These are phyloP conservation scores for Peniophora sp. DNA, from an alignment of 1,284 basidiomycete species.

Conservation along the genomic window DNA sequence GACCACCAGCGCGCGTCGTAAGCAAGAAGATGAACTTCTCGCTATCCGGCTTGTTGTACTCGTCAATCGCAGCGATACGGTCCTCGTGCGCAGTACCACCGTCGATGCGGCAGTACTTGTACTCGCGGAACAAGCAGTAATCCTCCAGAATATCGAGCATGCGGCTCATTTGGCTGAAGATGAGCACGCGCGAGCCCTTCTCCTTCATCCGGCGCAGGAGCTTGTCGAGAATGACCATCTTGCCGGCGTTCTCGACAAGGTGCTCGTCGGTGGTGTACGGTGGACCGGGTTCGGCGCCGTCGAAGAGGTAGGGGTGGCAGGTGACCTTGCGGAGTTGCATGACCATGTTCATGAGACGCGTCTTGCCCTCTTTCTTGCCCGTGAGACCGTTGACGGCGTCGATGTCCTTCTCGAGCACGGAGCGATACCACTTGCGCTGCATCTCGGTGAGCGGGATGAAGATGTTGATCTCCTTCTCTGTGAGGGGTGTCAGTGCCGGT, in stretches of 20 bases:
- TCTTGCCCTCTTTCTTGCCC: constrained; percentile 99
- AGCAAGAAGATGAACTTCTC: constrained; percentile 98
- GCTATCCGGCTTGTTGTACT: constrained; percentile 92
- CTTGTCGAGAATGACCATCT: constrained; percentile 98
- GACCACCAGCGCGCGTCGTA: constrained; percentile 96
- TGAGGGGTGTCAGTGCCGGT: constrained; percentile 10
- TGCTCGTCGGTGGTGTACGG: constrained; percentile 99
- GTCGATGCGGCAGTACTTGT: constrained; percentile 96
- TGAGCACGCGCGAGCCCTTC: constrained; percentile 91
- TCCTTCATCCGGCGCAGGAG: constrained; percentile 83
- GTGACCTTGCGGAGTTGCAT: constrained; percentile 93
- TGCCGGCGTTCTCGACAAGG: constrained; percentile 89
- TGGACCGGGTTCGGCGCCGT: constrained; percentile 93
- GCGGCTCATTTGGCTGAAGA: constrained; percentile 99
- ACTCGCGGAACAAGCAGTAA: constrained; percentile 89
- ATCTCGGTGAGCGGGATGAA: constrained; percentile 97
- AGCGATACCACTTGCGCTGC: constrained; percentile 98
- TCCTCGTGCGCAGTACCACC: constrained; percentile 95
- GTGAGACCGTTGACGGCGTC: constrained; percentile 95
- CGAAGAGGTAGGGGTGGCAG: constrained; percentile 82
- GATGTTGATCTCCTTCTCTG: constrained; percentile 98
- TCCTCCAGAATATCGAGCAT: constrained; percentile 92
- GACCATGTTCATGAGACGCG: constrained; percentile 96
- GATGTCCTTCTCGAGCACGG: constrained; percentile 96
- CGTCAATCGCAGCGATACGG: constrained; percentile 92